phyloP scores from a whole-genome alignment of 2,329 filamentous ascomycete species.

The Cladosporium velox region DNA sequence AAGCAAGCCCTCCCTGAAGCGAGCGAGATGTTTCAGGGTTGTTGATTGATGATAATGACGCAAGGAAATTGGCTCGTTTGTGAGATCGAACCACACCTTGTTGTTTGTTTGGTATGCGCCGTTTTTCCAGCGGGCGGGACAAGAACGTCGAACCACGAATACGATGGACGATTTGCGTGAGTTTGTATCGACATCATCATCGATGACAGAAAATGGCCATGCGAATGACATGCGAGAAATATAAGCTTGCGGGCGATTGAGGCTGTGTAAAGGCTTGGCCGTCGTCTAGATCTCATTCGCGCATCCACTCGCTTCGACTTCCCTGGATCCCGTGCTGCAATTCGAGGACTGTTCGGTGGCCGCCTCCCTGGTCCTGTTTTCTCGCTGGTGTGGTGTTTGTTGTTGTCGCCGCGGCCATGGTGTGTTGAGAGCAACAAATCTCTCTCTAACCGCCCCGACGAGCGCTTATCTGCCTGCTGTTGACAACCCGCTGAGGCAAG shows the following conservation, averaged over 20 bases:
- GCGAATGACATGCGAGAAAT: background rate
- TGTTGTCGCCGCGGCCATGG: background rate
- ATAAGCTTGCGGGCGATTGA: constrained; percentile 12
- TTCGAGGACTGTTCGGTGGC: background rate
- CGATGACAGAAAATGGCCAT: background rate
- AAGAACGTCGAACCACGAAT: background rate
- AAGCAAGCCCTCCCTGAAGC: background rate
- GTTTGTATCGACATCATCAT: background rate
- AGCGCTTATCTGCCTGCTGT: background rate
- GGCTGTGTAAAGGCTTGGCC: constrained; percentile 16
- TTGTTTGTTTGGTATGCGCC: background rate
- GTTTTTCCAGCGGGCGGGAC: background rate
- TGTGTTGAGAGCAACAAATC: background rate
- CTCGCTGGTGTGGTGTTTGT: background rate
- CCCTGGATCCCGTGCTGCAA: constrained; percentile 3
- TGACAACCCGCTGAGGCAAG: background rate
- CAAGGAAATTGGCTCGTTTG: background rate
- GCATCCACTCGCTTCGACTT: constrained; percentile 9
- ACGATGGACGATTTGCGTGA: background rate
- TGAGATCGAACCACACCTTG: background rate
- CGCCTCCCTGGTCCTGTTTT: background rate
- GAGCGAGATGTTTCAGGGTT: constrained; percentile 2
- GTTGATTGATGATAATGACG: constrained; percentile 1
- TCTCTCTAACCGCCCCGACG: background rate
- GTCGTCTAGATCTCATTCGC: background rate